Percentiles rank a stretch among this genome's conserved stretches.
Conservation (phyloP, 2,329 filamentous ascomycete species). For the Clarireedia monteithiana region DNA sequence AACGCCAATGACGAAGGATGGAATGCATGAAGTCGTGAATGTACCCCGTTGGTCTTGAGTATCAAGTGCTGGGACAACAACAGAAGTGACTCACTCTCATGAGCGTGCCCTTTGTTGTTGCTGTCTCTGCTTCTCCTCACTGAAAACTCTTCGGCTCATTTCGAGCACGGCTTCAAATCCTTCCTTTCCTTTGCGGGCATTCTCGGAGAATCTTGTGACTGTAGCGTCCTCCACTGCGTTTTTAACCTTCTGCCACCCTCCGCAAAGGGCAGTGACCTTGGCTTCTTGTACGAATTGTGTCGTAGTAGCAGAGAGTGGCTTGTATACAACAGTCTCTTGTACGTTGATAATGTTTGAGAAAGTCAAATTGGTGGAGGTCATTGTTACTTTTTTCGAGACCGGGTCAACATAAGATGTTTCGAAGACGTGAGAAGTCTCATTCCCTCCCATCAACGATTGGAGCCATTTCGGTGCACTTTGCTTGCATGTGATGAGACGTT, state of each 20-base stretch:
- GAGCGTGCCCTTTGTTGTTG: conserved; percentile 18
- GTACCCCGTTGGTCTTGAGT: not conserved
- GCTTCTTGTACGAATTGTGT: conserved; percentile 87
- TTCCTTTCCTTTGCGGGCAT: conserved; percentile 81
- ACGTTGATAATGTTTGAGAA: conserved; percentile 85
- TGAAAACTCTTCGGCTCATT: conserved; percentile 87
- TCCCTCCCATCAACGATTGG: conserved; percentile 67
- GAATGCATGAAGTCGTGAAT: not conserved
- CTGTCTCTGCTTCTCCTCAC: conserved; percentile 69
- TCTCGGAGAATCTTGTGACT: conserved; percentile 83
- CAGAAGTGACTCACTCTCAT: not conserved
- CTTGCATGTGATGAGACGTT: conserved; percentile 57
- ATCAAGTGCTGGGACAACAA: not conserved
- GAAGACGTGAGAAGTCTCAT: conserved; percentile 81
- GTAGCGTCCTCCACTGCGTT: conserved; percentile 92
- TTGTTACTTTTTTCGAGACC: conserved; percentile 74
- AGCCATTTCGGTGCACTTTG: conserved; percentile 74
- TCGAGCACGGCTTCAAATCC: conserved; percentile 92
- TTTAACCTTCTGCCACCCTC: conserved; percentile 95
- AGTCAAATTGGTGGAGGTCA: conserved; percentile 93
- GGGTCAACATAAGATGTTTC: conserved; percentile 96
- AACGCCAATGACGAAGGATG: not conserved
- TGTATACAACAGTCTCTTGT: conserved; percentile 86
- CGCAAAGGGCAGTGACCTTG: conserved; percentile 86
- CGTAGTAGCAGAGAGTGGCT: conserved; percentile 47